Evolutionary conservation across 257 asterid genomes (phyloP), one percentile per base, ranked within the genome.

Genomic region (Solanum verrucosum): DNA sequence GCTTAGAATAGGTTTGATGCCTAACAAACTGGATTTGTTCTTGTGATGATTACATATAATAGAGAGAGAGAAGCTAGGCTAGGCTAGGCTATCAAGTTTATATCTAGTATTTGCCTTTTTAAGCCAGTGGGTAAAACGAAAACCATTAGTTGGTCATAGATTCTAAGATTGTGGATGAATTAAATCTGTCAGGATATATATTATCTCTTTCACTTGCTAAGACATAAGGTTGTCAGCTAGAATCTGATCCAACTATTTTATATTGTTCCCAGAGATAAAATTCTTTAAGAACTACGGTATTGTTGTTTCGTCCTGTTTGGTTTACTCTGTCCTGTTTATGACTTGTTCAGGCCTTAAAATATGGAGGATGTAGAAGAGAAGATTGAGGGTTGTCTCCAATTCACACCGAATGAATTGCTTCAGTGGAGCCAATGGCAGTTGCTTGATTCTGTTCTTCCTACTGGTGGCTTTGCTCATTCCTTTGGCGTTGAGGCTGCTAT

Each of bases 391-490:
- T 37, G 84, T n/a, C 87, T 35, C 25, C 87, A 75, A 33, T 81
- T 73, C 90, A 46, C 83, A 23, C 74, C 89, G 4, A 27, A 78
- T 56, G 89, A 79, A 67, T 88, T 89, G 35, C 92, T 86, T 46
- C 92, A 87, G 44, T 97, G 99, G 99, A 93, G 95, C 88, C 98
- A 96, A 86, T 97, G 99, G 99, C 99, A 97, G 52, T 91, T 97
- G 52, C 87, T 97, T 16, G 99, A 97, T 90, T 97, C 99, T 12
- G 88, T 96, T 27, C 99, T 97, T 70, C 98, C 99, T 3, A 97
- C 99, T 1, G 99, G 99, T 40, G 99, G 99, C 60, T 97, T 97
- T 72, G 99, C 99, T 88, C 99, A 97, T 90, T 97, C 99, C 4
- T 92, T 90, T 31, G 99, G 99, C 52, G 96, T 97, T 5, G 99